Evolutionary conservation across 305 asterid species (phyloP).

Genomic region (Fraxinus paxiana): DNA sequence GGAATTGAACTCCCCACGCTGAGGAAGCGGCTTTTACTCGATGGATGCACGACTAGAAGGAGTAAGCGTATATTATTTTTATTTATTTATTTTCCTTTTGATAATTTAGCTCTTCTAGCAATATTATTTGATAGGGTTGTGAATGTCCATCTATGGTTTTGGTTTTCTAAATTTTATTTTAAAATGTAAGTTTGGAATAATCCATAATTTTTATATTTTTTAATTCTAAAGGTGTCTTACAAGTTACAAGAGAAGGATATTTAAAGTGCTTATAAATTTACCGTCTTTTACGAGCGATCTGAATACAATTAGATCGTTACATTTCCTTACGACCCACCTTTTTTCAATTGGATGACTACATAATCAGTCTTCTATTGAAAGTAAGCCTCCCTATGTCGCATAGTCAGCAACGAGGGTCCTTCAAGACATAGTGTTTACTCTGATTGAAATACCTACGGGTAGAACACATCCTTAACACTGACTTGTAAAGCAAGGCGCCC

Average conservation of each 20-base stretch:
- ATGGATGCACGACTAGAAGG: conserved; percentile 36
- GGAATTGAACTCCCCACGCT: no score
- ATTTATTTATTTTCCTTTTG: no score
- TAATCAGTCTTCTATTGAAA: not conserved
- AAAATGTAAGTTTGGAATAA: not conserved
- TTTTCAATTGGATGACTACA: not conserved
- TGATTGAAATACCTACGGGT: not conserved
- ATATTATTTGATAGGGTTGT: not conserved
- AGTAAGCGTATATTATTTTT: conserved; percentile 5
- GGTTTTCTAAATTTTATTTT: not conserved
- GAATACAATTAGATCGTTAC: not conserved
- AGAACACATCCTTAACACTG: not conserved
- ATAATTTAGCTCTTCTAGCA: not conserved
- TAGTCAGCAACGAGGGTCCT: not conserved
- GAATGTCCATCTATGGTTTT: not conserved
- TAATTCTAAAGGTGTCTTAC: not conserved
- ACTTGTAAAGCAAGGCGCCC: not conserved
- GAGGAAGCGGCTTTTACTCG: conserved; percentile 46
- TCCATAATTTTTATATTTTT: not conserved
- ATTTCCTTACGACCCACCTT: not conserved
- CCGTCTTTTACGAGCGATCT: not conserved
- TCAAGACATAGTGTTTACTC: not conserved
- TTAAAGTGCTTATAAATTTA: not conserved
- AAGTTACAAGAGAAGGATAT: not conserved
- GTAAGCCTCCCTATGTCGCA: not conserved